Base-by-base conservation (phyloP, 2,329 filamentous ascomycete genomes). In the Hymenoscyphus linearis region DNA sequence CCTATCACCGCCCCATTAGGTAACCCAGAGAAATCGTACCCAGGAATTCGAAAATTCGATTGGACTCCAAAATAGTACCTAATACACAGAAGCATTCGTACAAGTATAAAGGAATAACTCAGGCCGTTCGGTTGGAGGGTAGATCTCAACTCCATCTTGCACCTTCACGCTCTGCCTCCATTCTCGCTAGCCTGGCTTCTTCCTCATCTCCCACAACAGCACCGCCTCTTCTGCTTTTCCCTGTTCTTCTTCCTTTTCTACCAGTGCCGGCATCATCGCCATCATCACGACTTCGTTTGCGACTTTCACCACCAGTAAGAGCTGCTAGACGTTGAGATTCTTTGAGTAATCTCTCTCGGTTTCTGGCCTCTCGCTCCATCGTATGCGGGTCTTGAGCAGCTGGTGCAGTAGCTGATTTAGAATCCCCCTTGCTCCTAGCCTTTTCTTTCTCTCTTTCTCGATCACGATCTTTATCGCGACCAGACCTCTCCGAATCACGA, bases 241-340 rank as follows among this genome's bases (percentile, higher is more conserved):
- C 67, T 80, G 74, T 59, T 80, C 79, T 58, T 80, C 74, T 35
- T 75, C 78, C 69, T 34, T 58, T 52, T 36, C 57, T 74, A 54
- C 73, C 74, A 16, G 71, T 77, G 5, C 81, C 76, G 27, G 57
- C 74, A 56, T 73, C 74, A 16, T 71, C 78, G 4, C 81, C 76
- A 60, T 80, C 78, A 60, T 78, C 75, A 37, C 77, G 77, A 7
- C 76, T 75, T 27, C 86, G 82, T 34, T 67, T 65, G 12, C 63
- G 58, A 7, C 53, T 60, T 44, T 75, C 74, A 34, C 81, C 69
- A 58, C 79, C 76, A 2, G 78, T 73, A 58, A 85, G 71, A 52
- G 82, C 78, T 52, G 85, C 79, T 74, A 87, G 83, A 37, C 84
- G 81, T 73, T 90, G 85, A 44, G 85, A 84, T 74, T 91, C 88